A percentile compares a stretch with the other conserved stretches of the same genome.
Conservation (phyloP, 1,284 basidiomycete genomes). For the Cutaneotrichosporon daszewskae region DNA sequence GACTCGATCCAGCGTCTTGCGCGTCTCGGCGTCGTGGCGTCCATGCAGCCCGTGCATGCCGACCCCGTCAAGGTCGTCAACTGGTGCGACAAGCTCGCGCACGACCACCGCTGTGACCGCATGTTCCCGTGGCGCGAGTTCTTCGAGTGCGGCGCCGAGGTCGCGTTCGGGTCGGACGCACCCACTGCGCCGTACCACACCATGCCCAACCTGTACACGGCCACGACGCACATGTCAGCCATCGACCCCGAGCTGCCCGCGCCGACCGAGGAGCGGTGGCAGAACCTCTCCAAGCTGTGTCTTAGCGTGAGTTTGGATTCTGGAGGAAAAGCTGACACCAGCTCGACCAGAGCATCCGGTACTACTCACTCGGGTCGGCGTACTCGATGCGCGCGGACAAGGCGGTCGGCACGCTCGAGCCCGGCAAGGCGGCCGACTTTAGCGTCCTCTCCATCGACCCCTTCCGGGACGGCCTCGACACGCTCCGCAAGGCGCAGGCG, state of each 20-base stretch:
- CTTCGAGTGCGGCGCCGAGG: slow-evolving; percentile 15
- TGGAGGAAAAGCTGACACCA: slow-evolving; percentile 6
- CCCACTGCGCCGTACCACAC: slow-evolving; percentile 28
- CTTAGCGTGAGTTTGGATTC: slow-evolving; percentile 3
- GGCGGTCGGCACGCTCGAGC: slow-evolving; percentile 17
- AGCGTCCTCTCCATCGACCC: slow-evolving; percentile 28
- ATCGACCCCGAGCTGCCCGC: slow-evolving; percentile 19
- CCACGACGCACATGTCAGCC: slow-evolving; percentile 26
- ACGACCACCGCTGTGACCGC: slow-evolving; percentile 27
- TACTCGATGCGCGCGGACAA: slow-evolving; percentile 21
- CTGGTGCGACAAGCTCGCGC: slow-evolving; percentile 21
- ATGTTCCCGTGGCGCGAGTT: slow-evolving; percentile 32
- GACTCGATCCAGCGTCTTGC: slow-evolving; percentile 26
- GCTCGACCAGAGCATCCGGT: slow-evolving; percentile 17
- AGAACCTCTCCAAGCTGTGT: slow-evolving; percentile 6
- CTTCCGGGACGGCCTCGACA: slow-evolving; percentile 22
- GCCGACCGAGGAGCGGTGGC: slow-evolving; percentile 11
- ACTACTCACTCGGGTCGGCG: slow-evolving; percentile 23
- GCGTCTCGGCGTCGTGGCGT: slow-evolving; percentile 25
- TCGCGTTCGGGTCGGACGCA: slow-evolving; percentile 32
- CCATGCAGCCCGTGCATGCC: slow-evolving; percentile 35
- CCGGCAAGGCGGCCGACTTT: slow-evolving; percentile 29
- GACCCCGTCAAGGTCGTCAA: slow-evolving; percentile 30
- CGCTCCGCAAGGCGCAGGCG: slow-evolving; percentile 24
- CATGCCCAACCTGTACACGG: slow-evolving; percentile 29